phyloP scores from a whole-genome alignment of 2,329 filamentous ascomycete genomes.

The Aspergillus floridensis region DNA sequence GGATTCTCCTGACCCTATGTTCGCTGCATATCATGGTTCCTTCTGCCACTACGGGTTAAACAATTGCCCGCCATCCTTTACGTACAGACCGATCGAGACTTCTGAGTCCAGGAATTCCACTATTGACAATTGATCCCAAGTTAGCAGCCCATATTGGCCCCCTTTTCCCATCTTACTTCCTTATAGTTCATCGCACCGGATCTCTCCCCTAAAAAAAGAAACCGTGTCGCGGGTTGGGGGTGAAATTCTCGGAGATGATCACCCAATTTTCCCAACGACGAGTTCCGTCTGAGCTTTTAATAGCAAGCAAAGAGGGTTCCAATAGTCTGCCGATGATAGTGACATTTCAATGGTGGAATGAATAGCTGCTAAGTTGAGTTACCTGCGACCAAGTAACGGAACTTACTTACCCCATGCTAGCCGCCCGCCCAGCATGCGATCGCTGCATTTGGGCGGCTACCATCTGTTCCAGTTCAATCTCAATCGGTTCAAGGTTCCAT shows the following conservation, averaged over 20 bases:
- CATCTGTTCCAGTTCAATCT: no score
- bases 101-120: neutral
- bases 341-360: neutral
- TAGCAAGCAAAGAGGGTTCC: constrained; percentile 5
- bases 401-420: neutral
- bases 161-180: neutral
- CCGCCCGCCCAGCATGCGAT: neutral
- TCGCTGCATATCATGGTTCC: neutral
- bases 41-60: neutral
- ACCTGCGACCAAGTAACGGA: no score
- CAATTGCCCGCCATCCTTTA: neutral
- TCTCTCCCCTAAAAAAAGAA: constrained; percentile 5
- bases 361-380: no score
- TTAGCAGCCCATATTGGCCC: neutral
- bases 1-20: neutral
- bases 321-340: constrained; percentile 7
- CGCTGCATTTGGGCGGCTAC: neutral
- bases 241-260: constrained; percentile 7
- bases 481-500: neutral
- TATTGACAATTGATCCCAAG: neutral
- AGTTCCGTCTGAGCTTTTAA: neutral
- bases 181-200: neutral
- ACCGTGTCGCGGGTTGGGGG: constrained; percentile 1
- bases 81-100: neutral
- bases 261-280: neutral